Conservation (phyloP, 202 grass and related monocot genomes). For the Setaria viridis region DNA sequence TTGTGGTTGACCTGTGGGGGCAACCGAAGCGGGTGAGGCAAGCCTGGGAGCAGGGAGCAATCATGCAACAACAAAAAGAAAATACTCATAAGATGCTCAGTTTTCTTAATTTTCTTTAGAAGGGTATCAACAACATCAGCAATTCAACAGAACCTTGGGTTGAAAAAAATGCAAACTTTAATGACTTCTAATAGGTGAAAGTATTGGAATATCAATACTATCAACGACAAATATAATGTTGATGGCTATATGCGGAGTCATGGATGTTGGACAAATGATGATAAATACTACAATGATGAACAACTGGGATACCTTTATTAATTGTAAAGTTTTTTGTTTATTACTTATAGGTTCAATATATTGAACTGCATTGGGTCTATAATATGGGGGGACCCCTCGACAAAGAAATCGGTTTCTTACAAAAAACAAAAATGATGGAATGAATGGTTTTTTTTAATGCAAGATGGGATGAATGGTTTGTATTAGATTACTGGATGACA, state of each 20-base stretch:
- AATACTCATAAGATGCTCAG: not conserved
- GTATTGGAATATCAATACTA: not conserved
- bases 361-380: not conserved
- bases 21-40: not conserved
- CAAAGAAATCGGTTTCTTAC: not conserved
- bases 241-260: not conserved
- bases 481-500: not conserved
- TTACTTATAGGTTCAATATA: not conserved
- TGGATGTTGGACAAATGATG: not conserved
- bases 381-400: not conserved
- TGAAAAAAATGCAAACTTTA: not conserved
- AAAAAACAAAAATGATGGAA: not conserved
- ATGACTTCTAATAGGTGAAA: not conserved
- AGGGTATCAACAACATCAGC: not conserved
- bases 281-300: conserved; percentile 1
- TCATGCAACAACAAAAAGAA: conserved; percentile 3
- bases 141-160: not conserved
- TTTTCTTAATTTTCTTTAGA: not conserved
- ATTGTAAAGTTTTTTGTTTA: not conserved
- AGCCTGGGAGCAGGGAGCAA: not conserved
- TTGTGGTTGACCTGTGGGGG: not conserved
- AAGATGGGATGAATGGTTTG: not conserved
- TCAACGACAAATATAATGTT: not conserved
- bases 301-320: not conserved
- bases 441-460: not conserved